Evolutionary conservation across 306 rosid genomes (phyloP), one percentile per base, ranked within the genome.

Genomic region (Abrus precatorius): DNA sequence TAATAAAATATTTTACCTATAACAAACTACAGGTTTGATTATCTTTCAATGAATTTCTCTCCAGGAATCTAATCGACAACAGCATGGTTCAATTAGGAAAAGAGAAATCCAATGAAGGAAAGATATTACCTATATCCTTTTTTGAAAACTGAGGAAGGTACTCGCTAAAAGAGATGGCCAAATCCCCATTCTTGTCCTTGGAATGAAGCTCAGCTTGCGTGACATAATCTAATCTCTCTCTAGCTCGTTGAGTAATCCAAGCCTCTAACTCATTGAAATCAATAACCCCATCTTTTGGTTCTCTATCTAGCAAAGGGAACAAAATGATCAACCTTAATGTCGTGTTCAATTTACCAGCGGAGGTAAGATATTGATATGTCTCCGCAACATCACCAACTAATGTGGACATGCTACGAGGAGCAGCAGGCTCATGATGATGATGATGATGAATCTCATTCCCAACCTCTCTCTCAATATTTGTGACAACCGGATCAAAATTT

Each of bases 251-350:
- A 9, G 75, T 66, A 62, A 86, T 60, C 97, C 98, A 91, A 57
- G 71, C 80, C 70, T 69, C 68, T 30, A 92, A 74, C 86, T 92
- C 97, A 9, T 83, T 56, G 52, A 74, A 83, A 82, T 41, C 78
- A 54, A 94, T 61, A 7, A 48, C 60, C 4, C 91, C 88, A 74
- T 94, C 94, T 57, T 80, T 64, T 0, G 97, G 91, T 12, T 85
- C 84, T 53, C 77, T 77, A 69, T 92, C 98, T 66, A 94, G 55
- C 75, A 87, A 63, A 33, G 98, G 97, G 80, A 92, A 92, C 85
- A 94, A 62, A 49, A 82, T 82, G 13, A 82, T 11, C 78, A 92
- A 44, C 86, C 98, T 87, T 79, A 83, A 74, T 3, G 98, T 88
- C 4, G 91, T 80, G 57, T 94, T 94, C 78, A 92, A 72, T 71